A percentile compares a stretch with the other conserved stretches of the same genome.
phyloP scores from a whole-genome alignment of 768 basidiomycete species.

The Termitomyces titanicus region DNA sequence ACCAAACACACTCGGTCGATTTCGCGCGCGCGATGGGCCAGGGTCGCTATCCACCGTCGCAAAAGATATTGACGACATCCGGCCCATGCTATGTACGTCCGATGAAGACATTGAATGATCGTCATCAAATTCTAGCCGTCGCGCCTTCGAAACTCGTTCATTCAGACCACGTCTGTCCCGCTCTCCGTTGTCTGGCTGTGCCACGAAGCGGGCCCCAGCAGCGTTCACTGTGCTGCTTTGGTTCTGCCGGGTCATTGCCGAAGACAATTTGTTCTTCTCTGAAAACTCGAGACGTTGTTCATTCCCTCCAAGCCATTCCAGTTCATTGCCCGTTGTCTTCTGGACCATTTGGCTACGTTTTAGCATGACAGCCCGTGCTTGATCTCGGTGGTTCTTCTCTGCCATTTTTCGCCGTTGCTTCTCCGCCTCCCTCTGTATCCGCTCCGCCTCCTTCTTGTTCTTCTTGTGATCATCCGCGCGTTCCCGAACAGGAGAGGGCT shows the following conservation, averaged over 20 bases:
- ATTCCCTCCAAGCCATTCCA: slow-evolving; percentile 60
- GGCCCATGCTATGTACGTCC: slow-evolving; percentile 72
- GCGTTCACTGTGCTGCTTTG: slow-evolving; percentile 52
- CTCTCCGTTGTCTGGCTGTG: slow-evolving; percentile 29
- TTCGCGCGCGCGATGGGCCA: slow-evolving; percentile 65
- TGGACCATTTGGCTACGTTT: slow-evolving; percentile 79
- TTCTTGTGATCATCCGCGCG: slow-evolving; percentile 62
- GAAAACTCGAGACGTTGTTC: slow-evolving; percentile 39
- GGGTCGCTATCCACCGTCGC: slow-evolving; percentile 86
- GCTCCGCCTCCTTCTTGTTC: slow-evolving; percentile 78
- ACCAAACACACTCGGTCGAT: slow-evolving; percentile 57
- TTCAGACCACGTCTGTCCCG: slow-evolving; percentile 51
- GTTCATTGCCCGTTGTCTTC: slow-evolving; percentile 47
- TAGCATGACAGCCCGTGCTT: slow-evolving; percentile 89
- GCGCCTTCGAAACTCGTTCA: slow-evolving; percentile 70
- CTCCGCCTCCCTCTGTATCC: slow-evolving; percentile 77
- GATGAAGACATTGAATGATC: slow-evolving; percentile 91
- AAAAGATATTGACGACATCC: slow-evolving; percentile 77
- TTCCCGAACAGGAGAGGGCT: slow-evolving; percentile 43
- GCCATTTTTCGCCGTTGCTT: slow-evolving; percentile 76
- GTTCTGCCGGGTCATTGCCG: slow-evolving; percentile 63
- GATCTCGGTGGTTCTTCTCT: slow-evolving; percentile 75
- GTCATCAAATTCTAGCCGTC: slow-evolving; percentile 82
- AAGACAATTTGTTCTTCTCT: slow-evolving; percentile 50
- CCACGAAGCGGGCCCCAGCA: slow-evolving; percentile 54